These are phyloP conservation scores for Tetraselmis striata DNA, from an alignment of 139 green algal species.

Conservation along the genomic window DNA sequence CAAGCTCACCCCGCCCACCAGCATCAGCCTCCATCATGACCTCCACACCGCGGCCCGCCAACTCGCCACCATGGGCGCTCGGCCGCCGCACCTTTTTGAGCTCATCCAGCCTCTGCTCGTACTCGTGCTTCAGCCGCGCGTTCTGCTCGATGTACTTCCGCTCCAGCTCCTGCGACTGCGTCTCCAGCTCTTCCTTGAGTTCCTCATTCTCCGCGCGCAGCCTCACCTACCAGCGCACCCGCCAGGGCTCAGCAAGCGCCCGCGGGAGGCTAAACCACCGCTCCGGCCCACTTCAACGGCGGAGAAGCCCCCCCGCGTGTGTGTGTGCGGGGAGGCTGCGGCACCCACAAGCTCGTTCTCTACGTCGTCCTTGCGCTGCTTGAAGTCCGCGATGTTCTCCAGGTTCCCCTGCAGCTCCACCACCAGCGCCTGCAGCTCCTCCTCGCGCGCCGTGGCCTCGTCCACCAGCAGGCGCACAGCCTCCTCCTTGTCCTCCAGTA, in stretches of 20 bases:
- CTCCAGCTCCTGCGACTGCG: conserved; percentile 47
- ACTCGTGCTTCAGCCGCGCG: conserved; percentile 58
- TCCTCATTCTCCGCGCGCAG: conserved; percentile 57
- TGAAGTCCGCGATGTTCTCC: conserved; percentile 27
- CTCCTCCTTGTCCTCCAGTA: background rate
- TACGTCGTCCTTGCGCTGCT: conserved; percentile 34
- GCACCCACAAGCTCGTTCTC: background rate
- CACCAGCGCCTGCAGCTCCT: conserved; percentile 8
- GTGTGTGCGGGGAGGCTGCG: no score
- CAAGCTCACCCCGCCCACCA: no score
- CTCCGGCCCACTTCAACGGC: no score
- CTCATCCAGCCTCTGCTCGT: conserved; percentile 64
- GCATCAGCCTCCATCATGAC: no score
- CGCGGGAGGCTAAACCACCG: no score
- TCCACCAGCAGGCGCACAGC: background rate
- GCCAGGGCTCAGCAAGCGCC: conserved; percentile 33
- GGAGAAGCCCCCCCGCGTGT: no score
- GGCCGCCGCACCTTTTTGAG: no score
- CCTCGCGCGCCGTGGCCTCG: background rate
- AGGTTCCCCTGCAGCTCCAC: conserved; percentile 7
- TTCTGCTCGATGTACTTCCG: conserved; percentile 63
- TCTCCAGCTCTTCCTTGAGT: conserved; percentile 46
- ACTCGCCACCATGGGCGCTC: no score
- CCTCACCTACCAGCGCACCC: conserved; percentile 39
- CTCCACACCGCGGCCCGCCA: no score